Evolutionary conservation across 192 early-diverging fungal genomes (phyloP), one percentile per base, ranked within the genome.

Genomic region (Entomortierella chlamydospora): DNA sequence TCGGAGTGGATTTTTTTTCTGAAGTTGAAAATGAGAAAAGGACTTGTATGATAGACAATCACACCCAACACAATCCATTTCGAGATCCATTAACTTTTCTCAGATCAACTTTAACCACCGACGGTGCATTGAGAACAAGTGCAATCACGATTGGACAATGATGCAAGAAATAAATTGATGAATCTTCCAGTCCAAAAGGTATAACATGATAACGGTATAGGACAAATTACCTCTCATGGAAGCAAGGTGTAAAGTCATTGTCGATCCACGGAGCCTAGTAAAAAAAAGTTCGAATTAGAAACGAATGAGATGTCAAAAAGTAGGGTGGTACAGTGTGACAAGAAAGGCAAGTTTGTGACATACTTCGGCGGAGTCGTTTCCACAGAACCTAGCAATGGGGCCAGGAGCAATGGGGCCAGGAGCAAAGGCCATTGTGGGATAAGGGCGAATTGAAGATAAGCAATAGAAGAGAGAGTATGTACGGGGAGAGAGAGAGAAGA

Each of bases 231-330:
- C 61, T 70, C 41, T 79, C 49, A 59, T 79, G 76, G 57, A 79
- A 79, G 43, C 76, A 79, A 41, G 76, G 76, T 15, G 68, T 54
- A 65, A 79, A 79, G 68, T 79, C 76, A 61, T 79, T 64, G 63
- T 61, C 68, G 10, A 70, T 34, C 76, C 76, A 79, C 12, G 68
- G 76, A n/a, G 56, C 39, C 67, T 70, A 64, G 6, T 0, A 29
- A 15, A 17, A 41, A 18, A 78, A 11, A 37, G 28, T 37, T 25
- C 45, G 28, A 28, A 25, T 8, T 39, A n/a, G 34, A 39, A 1
- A 5, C 11, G 49, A 17, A 13, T 72, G 39, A 63, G n/a, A n/a
- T n/a, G 43, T 7, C 6, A 0, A 23, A 41, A 41, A 34, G 18
- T 11, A 64, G n/a, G 13, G 30, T 49, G 25, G 25, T 8, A 30